Evolutionary conservation across 2,329 filamentous ascomycete genomes (phyloP), one percentile per base, ranked within the genome.

Genomic region (Tolypocladium ophioglossoides): DNA sequence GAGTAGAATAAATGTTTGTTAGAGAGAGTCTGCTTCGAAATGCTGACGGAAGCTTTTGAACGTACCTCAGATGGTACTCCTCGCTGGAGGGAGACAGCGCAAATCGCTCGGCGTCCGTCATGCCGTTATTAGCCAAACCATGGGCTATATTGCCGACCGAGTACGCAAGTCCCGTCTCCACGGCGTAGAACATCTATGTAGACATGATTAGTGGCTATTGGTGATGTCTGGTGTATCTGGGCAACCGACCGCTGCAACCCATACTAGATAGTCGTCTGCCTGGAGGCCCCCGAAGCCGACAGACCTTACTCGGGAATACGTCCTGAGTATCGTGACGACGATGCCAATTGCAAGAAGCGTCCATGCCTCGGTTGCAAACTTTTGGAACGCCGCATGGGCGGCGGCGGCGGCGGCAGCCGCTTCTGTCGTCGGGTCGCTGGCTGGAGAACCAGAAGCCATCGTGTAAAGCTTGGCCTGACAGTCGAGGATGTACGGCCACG

Each of bases 221-320:
- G 18, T 12, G 14, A 30, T 2, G n/a, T 6, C 7, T 34, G 22
- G 10, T 8, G 24, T 12, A 37, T 50, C 18, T 37, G 27, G 11
- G n/a, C 11, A 34, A 58, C 66, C 52, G 50, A 83, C 78, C 56
- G 73, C 72, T 6, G 76, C 79, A 20, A 81, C n/a, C 47, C 77
- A 65, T 67, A 83, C 80, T 34, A 85, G 62, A 59, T 79, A 83
- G 57, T 86, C 83, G 63, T 85, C 82, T 1, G 74, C 69, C 58
- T 75, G 72, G 54, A 85, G 74, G n/a, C 72, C 71, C 54, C 65
- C 68, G 39, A 75, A 67, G 16, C 82, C 80, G 2, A 76, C 74
- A 12, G 70, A 66, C 35, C 63, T 69, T 59, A 77, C 69, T 49
- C 82, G 71, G 11, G 78, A 73, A 52, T 72, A 74, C 2, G 75